A percentile compares a stretch with the other conserved stretches of the same genome.
These are phyloP conservation scores for Fremontodendron californicum DNA, from an alignment of 345 rosid genomes.

Conservation along the genomic window DNA sequence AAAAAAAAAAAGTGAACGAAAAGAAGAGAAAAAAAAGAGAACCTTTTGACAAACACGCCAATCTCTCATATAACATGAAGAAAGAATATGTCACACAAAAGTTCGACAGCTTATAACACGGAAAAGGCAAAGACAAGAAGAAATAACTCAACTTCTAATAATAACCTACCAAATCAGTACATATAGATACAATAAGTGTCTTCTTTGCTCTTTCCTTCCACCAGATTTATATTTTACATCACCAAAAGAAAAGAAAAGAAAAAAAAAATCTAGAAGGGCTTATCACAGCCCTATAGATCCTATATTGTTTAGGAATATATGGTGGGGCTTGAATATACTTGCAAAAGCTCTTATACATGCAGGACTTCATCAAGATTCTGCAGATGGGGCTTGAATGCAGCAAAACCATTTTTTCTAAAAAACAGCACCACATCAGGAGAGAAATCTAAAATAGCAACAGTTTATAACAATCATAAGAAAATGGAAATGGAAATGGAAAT, in stretches of 20 bases:
- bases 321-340: slow-evolving; percentile 36
- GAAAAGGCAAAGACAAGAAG: neutral
- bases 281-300: slow-evolving; percentile 40
- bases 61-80: slow-evolving; percentile 28
- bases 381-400: slow-evolving; percentile 31
- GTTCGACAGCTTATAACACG: slow-evolving; percentile 13
- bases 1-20: neutral
- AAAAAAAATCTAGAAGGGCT: slow-evolving; percentile 35
- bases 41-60: slow-evolving; percentile 24
- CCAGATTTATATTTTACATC: slow-evolving; percentile 33
- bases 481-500: too few species aligned
- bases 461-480: neutral
- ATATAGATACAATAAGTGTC: slow-evolving; percentile 41
- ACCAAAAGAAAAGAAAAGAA: too few species aligned
- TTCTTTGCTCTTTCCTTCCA: slow-evolving; percentile 33
- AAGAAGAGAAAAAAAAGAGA: neutral
- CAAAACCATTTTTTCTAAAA: slow-evolving; percentile 77
- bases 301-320: slow-evolving; percentile 36
- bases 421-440: neutral
- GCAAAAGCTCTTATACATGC: slow-evolving; percentile 28
- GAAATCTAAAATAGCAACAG: neutral
- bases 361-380: slow-evolving; percentile 51
- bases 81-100: slow-evolving; percentile 28
- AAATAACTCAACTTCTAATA: slow-evolving; percentile 14
- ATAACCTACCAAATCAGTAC: slow-evolving; percentile 25